Base-by-base conservation (phyloP, 1,284 basidiomycete genomes). In the Grifola frondosa region DNA sequence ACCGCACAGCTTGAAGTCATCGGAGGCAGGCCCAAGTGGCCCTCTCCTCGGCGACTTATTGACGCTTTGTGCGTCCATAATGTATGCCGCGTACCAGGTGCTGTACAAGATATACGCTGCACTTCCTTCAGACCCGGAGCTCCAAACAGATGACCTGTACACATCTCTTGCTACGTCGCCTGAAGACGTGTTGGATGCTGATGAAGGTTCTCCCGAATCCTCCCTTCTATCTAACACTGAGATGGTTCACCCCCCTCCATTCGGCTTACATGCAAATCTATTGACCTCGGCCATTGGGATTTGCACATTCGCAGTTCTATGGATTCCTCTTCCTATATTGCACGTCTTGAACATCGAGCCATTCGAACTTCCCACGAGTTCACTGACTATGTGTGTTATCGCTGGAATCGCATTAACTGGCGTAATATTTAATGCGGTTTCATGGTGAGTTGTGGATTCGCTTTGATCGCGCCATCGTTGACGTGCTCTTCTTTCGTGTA, bases 71-170 rank as follows among this genome's bases (percentile, higher is more conserved):
- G 88, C 85, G 0, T 85, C 87, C 7, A 53, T 91, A 37, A 64
- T 68, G 2, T 88, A 84, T 58, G 85, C 78, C 4, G 64, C 87
- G 5, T 91, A 91, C 56, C 86, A 79, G 69, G 88, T 91, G 30
- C 63, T 88, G 40, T 92, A 93, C 77, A 92, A 91, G 69, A 79
- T 75, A 56, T 80, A 88, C 54, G 80, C 78, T 13, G 79, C 85
- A 3, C 68, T 88, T 7, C 77, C 83, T 2, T 74, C 72, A 16
- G 78, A 81, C 50, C 73, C 76, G 3, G 63, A 67, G 13, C 44
- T 51, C 8, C 48, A 43, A 12, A 52, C 65, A 9, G 72, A 74
- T 30, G 56, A 52, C 26, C 54, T 62, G 16, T 84, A 81, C 54
- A 67, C 71, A 21, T 67, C 65, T 25, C 60, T 84, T 30, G 58